A percentile compares a stretch with the other conserved stretches of the same genome.
Evolutionary conservation across 441 rosid genomes (phyloP).

Genomic region (Pelargonium australe): DNA sequence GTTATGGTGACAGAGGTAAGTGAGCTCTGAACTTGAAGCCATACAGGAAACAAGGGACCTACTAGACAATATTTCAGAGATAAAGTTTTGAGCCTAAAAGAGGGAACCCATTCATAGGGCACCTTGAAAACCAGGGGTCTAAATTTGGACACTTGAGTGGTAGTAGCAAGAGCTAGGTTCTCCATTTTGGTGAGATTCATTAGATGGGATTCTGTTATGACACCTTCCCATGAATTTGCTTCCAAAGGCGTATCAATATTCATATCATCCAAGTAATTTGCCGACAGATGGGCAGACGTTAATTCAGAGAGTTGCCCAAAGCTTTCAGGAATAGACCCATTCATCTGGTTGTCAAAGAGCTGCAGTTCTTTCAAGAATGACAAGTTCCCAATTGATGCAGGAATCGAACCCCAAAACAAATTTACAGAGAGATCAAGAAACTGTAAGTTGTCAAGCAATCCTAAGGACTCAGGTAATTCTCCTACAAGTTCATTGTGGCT

Average conservation of each 20-base stretch:
- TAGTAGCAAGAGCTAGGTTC: background rate
- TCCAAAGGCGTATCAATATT: conserved; percentile 19
- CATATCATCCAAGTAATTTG: background rate
- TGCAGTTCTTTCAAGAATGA: conserved; percentile 27
- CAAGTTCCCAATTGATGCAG: conserved; percentile 32
- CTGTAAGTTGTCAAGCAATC: conserved; percentile 26
- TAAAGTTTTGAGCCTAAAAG: conserved; percentile 32
- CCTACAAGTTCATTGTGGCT: conserved; percentile 28
- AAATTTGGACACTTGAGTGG: conserved; percentile 14
- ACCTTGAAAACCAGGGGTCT: conserved; percentile 26
- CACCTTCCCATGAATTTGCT: conserved; percentile 36
- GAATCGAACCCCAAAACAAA: conserved; percentile 37
- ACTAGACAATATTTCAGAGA: conserved; percentile 29
- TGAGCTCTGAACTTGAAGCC: conserved; percentile 38
- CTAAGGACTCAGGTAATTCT: conserved; percentile 36
- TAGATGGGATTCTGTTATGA: conserved; percentile 28
- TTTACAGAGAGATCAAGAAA: conserved; percentile 30
- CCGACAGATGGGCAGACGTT: background rate
- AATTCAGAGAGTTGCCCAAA: conserved; percentile 36
- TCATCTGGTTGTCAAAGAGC: conserved; percentile 34
- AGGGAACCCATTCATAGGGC: conserved; percentile 31
- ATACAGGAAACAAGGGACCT: conserved; percentile 36
- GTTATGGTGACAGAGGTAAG: conserved; percentile 25
- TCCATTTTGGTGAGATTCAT: conserved; percentile 28
- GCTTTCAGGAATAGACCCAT: conserved; percentile 38